Conservation (phyloP, 352 stramenopile genomes). For the Pythium insidiosum region DNA sequence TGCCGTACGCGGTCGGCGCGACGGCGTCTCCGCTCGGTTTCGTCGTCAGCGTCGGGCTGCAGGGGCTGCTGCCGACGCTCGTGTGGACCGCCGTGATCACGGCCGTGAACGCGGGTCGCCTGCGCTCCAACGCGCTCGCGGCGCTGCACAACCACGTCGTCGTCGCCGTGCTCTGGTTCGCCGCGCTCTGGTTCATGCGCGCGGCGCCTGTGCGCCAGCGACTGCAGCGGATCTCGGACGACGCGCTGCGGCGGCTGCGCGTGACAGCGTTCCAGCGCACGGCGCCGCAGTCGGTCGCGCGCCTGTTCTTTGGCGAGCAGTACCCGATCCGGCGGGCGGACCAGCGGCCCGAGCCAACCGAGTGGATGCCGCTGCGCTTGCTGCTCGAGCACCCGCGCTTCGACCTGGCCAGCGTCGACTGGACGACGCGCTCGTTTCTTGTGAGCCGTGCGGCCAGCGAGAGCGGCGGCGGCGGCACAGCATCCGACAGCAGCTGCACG, state of each 20-base stretch:
- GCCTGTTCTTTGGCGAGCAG: constrained; percentile 8
- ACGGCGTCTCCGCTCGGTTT: constrained; percentile 5
- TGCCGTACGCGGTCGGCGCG: constrained; percentile 6
- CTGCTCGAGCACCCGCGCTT: constrained; percentile 4
- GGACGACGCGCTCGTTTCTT: neutral
- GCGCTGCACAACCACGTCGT: constrained; percentile 13
- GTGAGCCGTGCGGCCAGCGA: neutral
- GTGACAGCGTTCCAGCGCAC: constrained; percentile 1
- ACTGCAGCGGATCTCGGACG: constrained; percentile 3
- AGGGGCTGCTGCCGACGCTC: constrained; percentile 11
- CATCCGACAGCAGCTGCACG: neutral
- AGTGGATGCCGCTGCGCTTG: constrained; percentile 15
- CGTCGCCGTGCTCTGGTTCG: constrained; percentile 10
- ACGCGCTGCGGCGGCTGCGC: neutral
- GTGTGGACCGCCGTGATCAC: constrained; percentile 7
- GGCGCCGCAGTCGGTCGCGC: neutral
- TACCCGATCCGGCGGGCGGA: constrained; percentile 6
- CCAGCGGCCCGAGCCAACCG: constrained; percentile 1
- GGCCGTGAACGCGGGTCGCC: constrained; percentile 6
- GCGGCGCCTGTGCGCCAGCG: neutral
- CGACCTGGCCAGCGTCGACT: constrained; percentile 3
- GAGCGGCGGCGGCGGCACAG: neutral
- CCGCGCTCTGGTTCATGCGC: constrained; percentile 1
- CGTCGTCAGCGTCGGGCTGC: constrained; percentile 3
- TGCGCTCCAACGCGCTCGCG: neutral